Base-by-base conservation (phyloP, 2,329 filamentous ascomycete species). In the Paecilomyces sp. region DNA sequence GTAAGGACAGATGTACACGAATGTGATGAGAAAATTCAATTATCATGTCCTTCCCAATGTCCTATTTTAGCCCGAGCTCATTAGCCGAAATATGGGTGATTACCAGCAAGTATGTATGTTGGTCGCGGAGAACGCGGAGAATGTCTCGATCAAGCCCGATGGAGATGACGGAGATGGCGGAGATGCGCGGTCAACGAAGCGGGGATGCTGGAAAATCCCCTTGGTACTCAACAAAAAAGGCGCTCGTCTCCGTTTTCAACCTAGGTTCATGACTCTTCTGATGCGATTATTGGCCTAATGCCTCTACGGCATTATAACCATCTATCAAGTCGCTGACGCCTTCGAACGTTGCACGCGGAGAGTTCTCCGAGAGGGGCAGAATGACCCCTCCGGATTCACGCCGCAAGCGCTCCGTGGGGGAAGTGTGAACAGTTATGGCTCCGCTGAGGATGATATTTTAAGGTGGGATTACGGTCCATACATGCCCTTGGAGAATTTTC, bases 161-260 rank as follows among this genome's bases (percentile, higher is more conserved):
- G 55, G 33, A 57, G 55, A 57, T 57, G 55, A 33, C 55, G 55
- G 55, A 47, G 12, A 56, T 56, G 25, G 33, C 55, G 33, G 33
- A 18, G 22, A 33, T 33, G 31, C 31, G 31, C 31, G 31, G 31
- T 11, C 31, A 33, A 33, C 31, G 11, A 36, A 57, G 24, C 24
- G 55, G 55, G 55, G 47, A 47, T 47, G 33, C 55, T 36, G 55
- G 55, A 47, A 50, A 47, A 5, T 6, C 36, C n/a, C 36, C 36
- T 47, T n/a, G 1, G 13, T 18, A 4, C 31, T 33, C 15, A 47
- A 15, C 13, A 47, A 18, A 47, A 3, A 4, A 47, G 6, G 36
- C 36, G 13, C 36, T 18, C 13, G 7, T 47, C 36, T 47, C 36
- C 36, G 6, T 47, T 47, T 47, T 47, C n/a, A 8, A 18, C n/a